A percentile compares a stretch with the other conserved stretches of the same genome.
phyloP scores from a whole-genome alignment of 2,329 filamentous ascomycete species.

The Pseudogymnoascus sp. region DNA sequence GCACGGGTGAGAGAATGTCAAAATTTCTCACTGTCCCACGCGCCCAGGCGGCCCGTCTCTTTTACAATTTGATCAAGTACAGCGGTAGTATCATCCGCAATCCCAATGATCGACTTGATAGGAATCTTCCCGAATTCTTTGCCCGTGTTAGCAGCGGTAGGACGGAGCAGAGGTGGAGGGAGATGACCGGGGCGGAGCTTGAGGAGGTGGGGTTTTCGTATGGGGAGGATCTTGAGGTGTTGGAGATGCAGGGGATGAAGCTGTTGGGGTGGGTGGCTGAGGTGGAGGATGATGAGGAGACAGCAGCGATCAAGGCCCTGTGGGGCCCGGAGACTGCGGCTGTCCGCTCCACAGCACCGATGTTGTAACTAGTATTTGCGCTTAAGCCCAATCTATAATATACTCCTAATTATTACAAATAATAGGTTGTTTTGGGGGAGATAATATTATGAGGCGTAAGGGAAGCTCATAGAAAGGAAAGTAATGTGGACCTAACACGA shows the following conservation, averaged over 20 bases:
- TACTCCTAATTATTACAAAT: background rate
- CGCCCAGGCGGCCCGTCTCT: background rate
- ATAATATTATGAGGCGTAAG: background rate
- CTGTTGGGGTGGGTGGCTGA: background rate
- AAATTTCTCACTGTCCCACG: background rate
- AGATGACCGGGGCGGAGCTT: background rate
- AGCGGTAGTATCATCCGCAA: background rate
- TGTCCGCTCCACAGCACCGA: background rate
- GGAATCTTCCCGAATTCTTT: background rate
- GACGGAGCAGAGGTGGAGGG: background rate
- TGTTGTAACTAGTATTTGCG: background rate
- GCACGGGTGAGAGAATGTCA: background rate
- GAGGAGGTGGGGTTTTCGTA: background rate
- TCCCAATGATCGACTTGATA: background rate
- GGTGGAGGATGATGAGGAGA: background rate
- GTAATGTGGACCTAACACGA: conserved; percentile 14
- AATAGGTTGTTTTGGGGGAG: background rate
- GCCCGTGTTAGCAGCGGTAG: background rate
- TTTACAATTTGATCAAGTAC: background rate
- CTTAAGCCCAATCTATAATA: background rate
- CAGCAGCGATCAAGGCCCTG: background rate
- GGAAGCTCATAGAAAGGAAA: background rate
- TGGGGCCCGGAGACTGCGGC: background rate
- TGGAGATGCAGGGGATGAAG: background rate
- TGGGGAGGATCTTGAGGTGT: background rate